A percentile compares a stretch with the other conserved stretches of the same genome.
Evolutionary conservation across 257 asterid genomes (phyloP).

Genomic region (Solanum clarkiae): DNA sequence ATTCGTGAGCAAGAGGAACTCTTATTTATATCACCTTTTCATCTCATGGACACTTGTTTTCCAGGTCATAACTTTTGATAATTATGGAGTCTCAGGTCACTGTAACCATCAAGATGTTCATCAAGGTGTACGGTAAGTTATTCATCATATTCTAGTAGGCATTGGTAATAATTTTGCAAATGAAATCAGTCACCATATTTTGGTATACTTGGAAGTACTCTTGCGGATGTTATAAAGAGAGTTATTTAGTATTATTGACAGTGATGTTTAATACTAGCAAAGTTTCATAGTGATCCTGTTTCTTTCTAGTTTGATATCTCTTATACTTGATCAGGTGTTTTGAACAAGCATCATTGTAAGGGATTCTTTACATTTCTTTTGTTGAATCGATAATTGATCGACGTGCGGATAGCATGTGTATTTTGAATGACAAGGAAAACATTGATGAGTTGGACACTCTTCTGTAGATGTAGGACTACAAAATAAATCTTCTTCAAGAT

Average conservation of each 20-base stretch:
- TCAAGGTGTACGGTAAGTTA: constrained; percentile 64
- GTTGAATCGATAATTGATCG: neutral
- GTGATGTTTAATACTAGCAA: neutral
- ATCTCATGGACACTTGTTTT: neutral
- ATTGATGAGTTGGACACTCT: neutral
- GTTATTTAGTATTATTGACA: neutral
- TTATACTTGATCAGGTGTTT: neutral
- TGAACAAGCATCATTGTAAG: neutral
- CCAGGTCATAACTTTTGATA: constrained; percentile 78
- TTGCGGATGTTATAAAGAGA: neutral
- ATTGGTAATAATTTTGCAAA: neutral
- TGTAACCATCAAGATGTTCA: constrained; percentile 60
- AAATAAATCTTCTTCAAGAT: neutral
- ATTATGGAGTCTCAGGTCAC: constrained; percentile 85
- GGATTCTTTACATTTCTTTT: neutral
- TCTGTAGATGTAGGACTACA: neutral
- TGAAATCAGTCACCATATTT: neutral
- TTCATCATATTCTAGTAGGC: neutral
- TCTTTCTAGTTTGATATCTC: neutral
- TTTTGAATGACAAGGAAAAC: neutral
- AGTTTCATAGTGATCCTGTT: neutral
- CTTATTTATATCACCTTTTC: neutral
- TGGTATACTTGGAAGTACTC: neutral
- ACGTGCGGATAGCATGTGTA: neutral
- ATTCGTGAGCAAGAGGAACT: neutral